Conservation (phyloP, 768 basidiomycete species). For the Pholiota microspora region DNA sequence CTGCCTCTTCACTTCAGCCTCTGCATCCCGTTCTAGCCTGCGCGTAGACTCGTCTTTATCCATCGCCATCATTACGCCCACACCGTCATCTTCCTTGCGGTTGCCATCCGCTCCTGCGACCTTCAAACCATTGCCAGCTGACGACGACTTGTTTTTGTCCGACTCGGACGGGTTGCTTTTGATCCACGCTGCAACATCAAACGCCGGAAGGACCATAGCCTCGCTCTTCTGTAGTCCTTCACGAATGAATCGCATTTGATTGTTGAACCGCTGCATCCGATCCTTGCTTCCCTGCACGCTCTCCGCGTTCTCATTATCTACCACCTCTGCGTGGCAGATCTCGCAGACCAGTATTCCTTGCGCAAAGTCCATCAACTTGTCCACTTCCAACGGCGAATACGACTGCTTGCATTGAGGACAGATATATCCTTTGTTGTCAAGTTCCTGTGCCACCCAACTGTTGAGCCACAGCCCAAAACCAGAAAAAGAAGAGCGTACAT, state of each 20-base stretch:
- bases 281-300: conserved; percentile 85
- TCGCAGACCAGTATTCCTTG: conserved; percentile 78
- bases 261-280: conserved; percentile 93
- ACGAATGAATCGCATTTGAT: conserved; percentile 83
- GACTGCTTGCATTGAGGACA: conserved; percentile 85
- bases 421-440: conserved; percentile 96
- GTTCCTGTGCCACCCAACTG: conserved; percentile 65
- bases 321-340: conserved; percentile 80
- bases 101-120: conserved; percentile 69
- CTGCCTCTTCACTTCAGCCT: conserved; percentile 81
- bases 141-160: conserved; percentile 54
- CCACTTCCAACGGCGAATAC: conserved; percentile 84
- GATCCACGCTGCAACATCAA: conserved; percentile 84
- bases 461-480: background rate
- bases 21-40: conserved; percentile 69
- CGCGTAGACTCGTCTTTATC: conserved; percentile 84
- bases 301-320: conserved; percentile 91
- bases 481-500: conserved; percentile 48
- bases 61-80: conserved; percentile 84
- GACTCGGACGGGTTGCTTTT: conserved; percentile 67
- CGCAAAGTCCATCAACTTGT: conserved; percentile 74
- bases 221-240: conserved; percentile 90
- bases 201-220: conserved; percentile 80
- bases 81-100: conserved; percentile 66
- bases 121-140: conserved; percentile 58